phyloP scores from a whole-genome alignment of 441 rosid genomes.

The Geranium incanum region DNA sequence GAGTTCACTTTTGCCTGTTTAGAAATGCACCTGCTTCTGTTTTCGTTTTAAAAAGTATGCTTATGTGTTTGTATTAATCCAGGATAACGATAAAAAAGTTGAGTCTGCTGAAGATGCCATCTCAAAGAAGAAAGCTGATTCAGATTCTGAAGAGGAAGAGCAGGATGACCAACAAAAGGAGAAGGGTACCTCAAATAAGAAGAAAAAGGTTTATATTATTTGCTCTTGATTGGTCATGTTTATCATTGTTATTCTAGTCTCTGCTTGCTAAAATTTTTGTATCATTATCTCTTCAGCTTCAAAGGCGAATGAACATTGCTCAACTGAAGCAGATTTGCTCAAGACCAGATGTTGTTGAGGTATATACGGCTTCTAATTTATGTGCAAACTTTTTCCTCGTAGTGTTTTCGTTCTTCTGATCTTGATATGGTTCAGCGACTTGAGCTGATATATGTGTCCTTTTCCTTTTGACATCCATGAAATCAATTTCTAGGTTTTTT shows the following conservation, averaged over 20 bases:
- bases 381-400: neutral
- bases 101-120: constrained; percentile 59
- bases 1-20: neutral
- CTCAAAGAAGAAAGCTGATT: constrained; percentile 51
- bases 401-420: neutral
- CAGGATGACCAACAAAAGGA: constrained; percentile 60
- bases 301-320: constrained; percentile 92
- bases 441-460: neutral
- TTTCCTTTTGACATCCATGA: neutral
- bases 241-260: neutral
- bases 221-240: neutral
- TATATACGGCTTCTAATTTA: constrained; percentile 21
- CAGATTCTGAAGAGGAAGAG: constrained; percentile 71
- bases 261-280: neutral
- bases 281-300: constrained; percentile 44
- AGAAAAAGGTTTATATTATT: constrained; percentile 59
- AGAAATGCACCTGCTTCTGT: neutral
- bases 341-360: constrained; percentile 99
- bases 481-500: neutral
- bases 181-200: constrained; percentile 81
- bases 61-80: constrained; percentile 15
- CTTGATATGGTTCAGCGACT: neutral
- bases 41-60: neutral
- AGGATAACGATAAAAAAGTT: constrained; percentile 60
- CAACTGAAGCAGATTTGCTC: constrained; percentile 83